A percentile compares a stretch with the other conserved stretches of the same genome.
Evolutionary conservation across 352 stramenopile species (phyloP).

Genomic region (Globisporangium cederbergense): DNA sequence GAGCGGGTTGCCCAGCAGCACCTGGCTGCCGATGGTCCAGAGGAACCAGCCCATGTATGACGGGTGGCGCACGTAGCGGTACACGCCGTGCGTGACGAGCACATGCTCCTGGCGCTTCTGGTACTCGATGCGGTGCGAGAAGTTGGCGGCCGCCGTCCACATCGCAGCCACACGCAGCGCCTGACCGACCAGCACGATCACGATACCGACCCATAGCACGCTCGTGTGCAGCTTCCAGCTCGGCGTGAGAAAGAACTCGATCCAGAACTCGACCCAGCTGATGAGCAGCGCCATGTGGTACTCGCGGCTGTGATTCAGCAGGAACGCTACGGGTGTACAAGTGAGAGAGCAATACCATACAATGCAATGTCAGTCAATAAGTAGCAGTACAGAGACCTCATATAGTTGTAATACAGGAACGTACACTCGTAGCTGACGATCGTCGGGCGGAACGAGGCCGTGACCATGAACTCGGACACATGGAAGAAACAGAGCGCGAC

Average conservation of each 20-base stretch:
- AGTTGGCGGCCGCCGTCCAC: conserved; percentile 92
- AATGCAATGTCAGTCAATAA: not conserved
- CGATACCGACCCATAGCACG: conserved; percentile 59
- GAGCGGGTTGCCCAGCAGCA: conserved; percentile 91
- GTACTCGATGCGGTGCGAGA: conserved; percentile 95
- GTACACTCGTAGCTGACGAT: conserved; percentile 84
- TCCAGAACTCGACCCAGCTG: conserved; percentile 90
- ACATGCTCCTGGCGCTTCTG: conserved; percentile 91
- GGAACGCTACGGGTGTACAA: conserved; percentile 51
- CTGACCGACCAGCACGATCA: conserved; percentile 84
- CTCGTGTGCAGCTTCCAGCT: conserved; percentile 59
- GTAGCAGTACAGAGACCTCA: not conserved
- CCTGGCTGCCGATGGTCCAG: conserved; percentile 94
- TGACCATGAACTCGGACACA: conserved; percentile 81
- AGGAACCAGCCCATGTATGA: conserved; percentile 97
- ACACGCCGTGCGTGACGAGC: conserved; percentile 92
- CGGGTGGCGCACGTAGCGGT: conserved; percentile 92
- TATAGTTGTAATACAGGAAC: conserved; percentile 11
- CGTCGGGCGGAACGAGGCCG: conserved; percentile 69
- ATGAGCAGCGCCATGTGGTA: conserved; percentile 85
- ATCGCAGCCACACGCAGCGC: conserved; percentile 89
- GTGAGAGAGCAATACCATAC: not conserved
- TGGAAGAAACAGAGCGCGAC: conserved; percentile 82
- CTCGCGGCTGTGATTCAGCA: conserved; percentile 89
- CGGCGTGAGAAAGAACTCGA: conserved; percentile 83